A percentile compares a stretch with the other conserved stretches of the same genome.
Conservation (phyloP, 2,329 filamentous ascomycete species). For the Cadophora malorum region DNA sequence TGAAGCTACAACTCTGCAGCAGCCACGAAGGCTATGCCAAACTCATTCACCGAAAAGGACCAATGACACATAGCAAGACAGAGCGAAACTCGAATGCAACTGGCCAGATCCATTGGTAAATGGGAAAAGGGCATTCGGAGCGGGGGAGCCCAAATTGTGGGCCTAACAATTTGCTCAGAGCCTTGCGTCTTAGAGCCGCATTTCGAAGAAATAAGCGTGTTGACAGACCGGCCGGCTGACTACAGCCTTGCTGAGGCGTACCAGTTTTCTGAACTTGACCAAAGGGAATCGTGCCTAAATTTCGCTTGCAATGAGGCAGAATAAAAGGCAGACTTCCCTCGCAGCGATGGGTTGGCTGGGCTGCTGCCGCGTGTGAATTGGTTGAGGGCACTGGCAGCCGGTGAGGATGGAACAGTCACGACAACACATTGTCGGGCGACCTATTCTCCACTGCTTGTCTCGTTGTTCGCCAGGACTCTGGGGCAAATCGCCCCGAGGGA, state of each 20-base stretch:
- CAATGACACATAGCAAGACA: constrained; percentile 9
- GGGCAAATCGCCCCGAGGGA: constrained; percentile 6
- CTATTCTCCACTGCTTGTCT: constrained; percentile 5
- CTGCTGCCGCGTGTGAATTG: constrained; percentile 5
- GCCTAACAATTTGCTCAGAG: constrained; percentile 24
- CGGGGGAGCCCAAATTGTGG: constrained; percentile 3
- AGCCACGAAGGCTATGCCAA: constrained; percentile 20
- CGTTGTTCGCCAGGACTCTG: constrained; percentile 9
- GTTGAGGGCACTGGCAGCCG: constrained; percentile 17
- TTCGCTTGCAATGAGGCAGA: constrained; percentile 28
- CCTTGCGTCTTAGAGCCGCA: constrained; percentile 23
- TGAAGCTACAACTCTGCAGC: constrained; percentile 8
- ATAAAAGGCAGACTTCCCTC: constrained; percentile 22
- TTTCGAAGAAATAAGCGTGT: not conserved
- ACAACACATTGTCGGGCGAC: constrained; percentile 22
- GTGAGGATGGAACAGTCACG: constrained; percentile 6
- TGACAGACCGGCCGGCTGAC: constrained; percentile 18
- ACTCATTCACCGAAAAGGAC: constrained; percentile 24
- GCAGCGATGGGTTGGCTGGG: constrained; percentile 7
- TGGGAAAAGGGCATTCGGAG: constrained; percentile 19
- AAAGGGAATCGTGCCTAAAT: constrained; percentile 11
- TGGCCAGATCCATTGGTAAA: constrained; percentile 17
- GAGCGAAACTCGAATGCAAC: constrained; percentile 4
- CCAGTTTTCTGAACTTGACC: not conserved
- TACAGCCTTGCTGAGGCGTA: constrained; percentile 30